A percentile compares a stretch with the other conserved stretches of the same genome.
These are phyloP conservation scores for Geosmithia morbida DNA, from an alignment of 2,329 filamentous ascomycete species.

Conservation along the genomic window DNA sequence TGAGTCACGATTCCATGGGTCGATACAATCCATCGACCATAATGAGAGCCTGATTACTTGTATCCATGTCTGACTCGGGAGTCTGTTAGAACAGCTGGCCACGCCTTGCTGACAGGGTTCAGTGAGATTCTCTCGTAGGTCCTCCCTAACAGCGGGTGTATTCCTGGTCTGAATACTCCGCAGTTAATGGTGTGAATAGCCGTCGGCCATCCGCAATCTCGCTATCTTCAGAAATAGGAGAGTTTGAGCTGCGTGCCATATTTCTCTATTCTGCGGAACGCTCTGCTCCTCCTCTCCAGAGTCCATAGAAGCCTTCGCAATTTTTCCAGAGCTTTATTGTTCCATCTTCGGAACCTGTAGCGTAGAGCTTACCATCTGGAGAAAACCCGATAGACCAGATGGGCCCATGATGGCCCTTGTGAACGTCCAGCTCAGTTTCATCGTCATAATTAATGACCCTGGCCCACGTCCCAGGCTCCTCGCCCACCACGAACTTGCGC, in stretches of 20 bases:
- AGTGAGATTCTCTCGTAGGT: neutral
- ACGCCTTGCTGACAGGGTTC: neutral
- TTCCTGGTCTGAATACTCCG: constrained; percentile 1
- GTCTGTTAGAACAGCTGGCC: neutral
- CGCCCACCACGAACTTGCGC: constrained; percentile 77
- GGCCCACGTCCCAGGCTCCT: constrained; percentile 92
- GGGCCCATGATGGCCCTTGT: constrained; percentile 93
- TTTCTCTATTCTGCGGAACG: constrained; percentile 19
- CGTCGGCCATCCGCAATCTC: neutral
- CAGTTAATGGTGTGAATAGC: constrained; percentile 1
- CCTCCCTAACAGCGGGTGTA: neutral
- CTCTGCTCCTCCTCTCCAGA: constrained; percentile 39
- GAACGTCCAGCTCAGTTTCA: constrained; percentile 71
- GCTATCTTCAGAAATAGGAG: constrained; percentile 1
- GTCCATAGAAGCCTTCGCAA: constrained; percentile 48
- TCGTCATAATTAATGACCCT: constrained; percentile 82
- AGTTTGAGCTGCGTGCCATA: constrained; percentile 1
- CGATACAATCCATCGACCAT: too few species aligned
- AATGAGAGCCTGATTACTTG: neutral
- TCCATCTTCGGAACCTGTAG: constrained; percentile 90
- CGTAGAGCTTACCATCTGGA: constrained; percentile 90
- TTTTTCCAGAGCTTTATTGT: constrained; percentile 89
- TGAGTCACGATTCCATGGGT: too few species aligned
- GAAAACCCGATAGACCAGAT: constrained; percentile 95
- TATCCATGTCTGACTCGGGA: neutral